Evolutionary conservation across 805 yeast species (phyloP).

Genomic region (Lachancea lanzarotensis): DNA sequence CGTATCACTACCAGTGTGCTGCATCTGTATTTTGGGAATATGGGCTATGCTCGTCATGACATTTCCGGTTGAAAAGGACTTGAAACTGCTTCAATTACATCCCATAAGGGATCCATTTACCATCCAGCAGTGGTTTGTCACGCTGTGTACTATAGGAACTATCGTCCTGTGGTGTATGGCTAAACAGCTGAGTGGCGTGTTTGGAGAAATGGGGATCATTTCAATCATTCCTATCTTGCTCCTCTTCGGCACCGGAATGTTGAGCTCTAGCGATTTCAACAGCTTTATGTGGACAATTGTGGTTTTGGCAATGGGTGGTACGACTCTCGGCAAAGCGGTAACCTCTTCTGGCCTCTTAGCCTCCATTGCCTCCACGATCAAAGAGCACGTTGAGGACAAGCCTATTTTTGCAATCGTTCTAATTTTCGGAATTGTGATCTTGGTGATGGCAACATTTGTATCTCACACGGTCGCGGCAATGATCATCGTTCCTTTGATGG

Average conservation of each 20-base stretch:
- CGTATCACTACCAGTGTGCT: slow-evolving; percentile 74
- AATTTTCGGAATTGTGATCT: slow-evolving; percentile 73
- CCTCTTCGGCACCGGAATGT: slow-evolving; percentile 86
- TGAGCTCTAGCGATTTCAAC: slow-evolving; percentile 86
- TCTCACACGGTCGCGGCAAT: slow-evolving; percentile 97
- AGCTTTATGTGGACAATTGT: slow-evolving; percentile 97
- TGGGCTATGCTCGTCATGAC: slow-evolving; percentile 69
- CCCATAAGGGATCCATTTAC: slow-evolving; percentile 65
- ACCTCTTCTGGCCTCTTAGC: slow-evolving; percentile 80
- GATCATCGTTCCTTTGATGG: slow-evolving; percentile 83
- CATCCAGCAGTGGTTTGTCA: slow-evolving; percentile 66
- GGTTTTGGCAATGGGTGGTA: slow-evolving; percentile 95
- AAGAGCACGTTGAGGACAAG: slow-evolving; percentile 55
- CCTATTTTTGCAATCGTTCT: slow-evolving; percentile 67
- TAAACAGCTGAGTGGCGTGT: slow-evolving; percentile 57
- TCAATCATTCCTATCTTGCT: slow-evolving; percentile 84
- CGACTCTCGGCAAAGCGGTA: slow-evolving; percentile 92
- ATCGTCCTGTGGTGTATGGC: slow-evolving; percentile 88
- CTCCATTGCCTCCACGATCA: slow-evolving; percentile 69
- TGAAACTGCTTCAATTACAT: slow-evolving; percentile 40
- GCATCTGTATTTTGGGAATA: slow-evolving; percentile 53
- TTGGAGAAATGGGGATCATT: slow-evolving; percentile 97
- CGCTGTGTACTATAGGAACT: slow-evolving; percentile 59
- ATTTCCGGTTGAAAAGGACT: slow-evolving; percentile 48
- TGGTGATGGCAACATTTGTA: slow-evolving; percentile 87